These are phyloP conservation scores for Pseudonitzschia multiseries DNA, from an alignment of 108 stramenopile genomes.

Conservation along the genomic window DNA sequence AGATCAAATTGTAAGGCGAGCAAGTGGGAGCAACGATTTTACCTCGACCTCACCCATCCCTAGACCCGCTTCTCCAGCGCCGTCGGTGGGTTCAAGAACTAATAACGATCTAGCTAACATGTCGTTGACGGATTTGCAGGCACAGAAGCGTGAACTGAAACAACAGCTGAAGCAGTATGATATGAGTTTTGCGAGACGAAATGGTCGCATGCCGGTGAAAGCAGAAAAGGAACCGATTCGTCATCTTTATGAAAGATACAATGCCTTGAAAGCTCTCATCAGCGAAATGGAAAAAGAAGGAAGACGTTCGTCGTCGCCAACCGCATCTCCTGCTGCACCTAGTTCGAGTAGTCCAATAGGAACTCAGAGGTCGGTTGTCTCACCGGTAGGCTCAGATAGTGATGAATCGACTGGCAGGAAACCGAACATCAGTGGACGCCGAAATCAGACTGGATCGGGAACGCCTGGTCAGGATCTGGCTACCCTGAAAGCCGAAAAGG, in stretches of 20 bases:
- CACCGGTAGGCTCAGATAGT: slow-evolving; percentile 23
- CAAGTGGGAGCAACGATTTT: slow-evolving; percentile 16
- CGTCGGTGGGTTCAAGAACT: slow-evolving; percentile 5
- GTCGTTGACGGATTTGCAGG: slow-evolving; percentile 69
- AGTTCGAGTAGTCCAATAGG: slow-evolving; percentile 21
- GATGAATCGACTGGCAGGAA: slow-evolving; percentile 25
- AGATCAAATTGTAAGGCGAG: slow-evolving; percentile 28
- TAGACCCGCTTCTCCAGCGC: slow-evolving; percentile 20
- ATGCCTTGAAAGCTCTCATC: slow-evolving; percentile 85
- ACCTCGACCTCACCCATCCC: slow-evolving; percentile 9
- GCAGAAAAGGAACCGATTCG: slow-evolving; percentile 98
- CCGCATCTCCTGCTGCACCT: slow-evolving; percentile 3
- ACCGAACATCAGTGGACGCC: slow-evolving; percentile 14
- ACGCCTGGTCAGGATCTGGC: slow-evolving; percentile 61
- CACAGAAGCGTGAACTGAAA: slow-evolving; percentile 81
- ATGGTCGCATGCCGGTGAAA: slow-evolving; percentile 92
- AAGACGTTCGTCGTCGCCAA: slow-evolving; percentile 38
- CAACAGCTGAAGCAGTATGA: slow-evolving; percentile 91
- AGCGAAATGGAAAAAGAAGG: slow-evolving; percentile 65
- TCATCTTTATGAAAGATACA: slow-evolving; percentile 93
- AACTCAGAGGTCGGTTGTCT: slow-evolving; percentile 31
- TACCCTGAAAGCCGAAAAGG: slow-evolving; percentile 77
- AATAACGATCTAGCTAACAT: slow-evolving; percentile 33
- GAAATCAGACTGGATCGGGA: slow-evolving; percentile 20
- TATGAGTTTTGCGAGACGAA: slow-evolving; percentile 76